Evolutionary conservation across 768 basidiomycete genomes (phyloP).

Genomic region (Xerocomellus amylosporus): DNA sequence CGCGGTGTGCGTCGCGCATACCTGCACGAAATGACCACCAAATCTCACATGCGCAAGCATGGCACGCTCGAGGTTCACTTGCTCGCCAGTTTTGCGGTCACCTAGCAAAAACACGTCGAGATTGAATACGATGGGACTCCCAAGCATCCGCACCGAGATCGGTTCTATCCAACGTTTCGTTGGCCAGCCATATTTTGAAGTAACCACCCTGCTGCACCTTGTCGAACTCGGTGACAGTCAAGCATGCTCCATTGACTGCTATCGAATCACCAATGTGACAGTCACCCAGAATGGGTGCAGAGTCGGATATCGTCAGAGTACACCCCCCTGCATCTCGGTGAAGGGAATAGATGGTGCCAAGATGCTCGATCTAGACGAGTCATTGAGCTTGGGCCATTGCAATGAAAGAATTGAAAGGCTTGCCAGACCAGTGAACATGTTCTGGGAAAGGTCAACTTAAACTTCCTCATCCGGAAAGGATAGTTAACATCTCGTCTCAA

Average conservation of each 20-base stretch:
- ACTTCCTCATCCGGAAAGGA: neutral
- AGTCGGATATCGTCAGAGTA: constrained; percentile 71
- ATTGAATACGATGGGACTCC: neutral
- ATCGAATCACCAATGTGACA: constrained; percentile 95
- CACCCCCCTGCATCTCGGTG: constrained; percentile 71
- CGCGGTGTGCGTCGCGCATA: constrained; percentile 30
- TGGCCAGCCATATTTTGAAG: constrained; percentile 95
- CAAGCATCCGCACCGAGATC: constrained; percentile 64
- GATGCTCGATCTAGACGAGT: constrained; percentile 75
- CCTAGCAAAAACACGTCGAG: constrained; percentile 44
- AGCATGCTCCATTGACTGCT: constrained; percentile 80
- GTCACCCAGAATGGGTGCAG: constrained; percentile 74
- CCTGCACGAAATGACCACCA: constrained; percentile 98
- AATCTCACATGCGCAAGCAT: constrained; percentile 90
- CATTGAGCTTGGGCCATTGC: constrained; percentile 5
- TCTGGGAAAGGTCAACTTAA: neutral
- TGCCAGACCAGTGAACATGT: constrained; percentile 82
- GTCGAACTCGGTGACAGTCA: constrained; percentile 89
- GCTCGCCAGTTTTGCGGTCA: constrained; percentile 70
- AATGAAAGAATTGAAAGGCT: constrained; percentile 22
- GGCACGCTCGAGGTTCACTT: constrained; percentile 91
- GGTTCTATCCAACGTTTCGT: constrained; percentile 89
- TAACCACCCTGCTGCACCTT: constrained; percentile 58
- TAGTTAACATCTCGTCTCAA: neutral
- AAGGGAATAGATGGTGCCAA: constrained; percentile 71